Base-by-base conservation (phyloP, 164 flowering plant species). In the Nymphaea colorata region DNA sequence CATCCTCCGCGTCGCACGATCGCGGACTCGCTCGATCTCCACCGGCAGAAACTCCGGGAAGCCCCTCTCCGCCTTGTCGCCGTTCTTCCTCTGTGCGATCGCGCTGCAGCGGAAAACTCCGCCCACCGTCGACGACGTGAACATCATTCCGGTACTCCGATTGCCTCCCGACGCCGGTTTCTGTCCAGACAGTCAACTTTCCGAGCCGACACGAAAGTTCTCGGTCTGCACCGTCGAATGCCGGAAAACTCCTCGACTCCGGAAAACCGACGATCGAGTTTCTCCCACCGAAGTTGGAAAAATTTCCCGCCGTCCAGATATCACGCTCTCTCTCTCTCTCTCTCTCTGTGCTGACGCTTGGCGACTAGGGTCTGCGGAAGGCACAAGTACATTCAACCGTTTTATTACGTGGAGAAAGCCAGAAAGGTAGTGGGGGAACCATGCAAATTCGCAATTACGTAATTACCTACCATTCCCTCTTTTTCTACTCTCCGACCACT, bases 21-120 rank as follows among this genome's bases (percentile, higher is more conserved):
- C 98, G 70, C 79, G 84, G 76, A 93, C 83, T 17, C 73, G 73
- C 44, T 82, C 85, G 1, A 90, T 84, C 64, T 93, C 74, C 67
- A 80, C 82, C 7, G 98, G 98, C 18, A 90, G 83, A 72, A 92
- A 92, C 11, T 87, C 45, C n/a, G 96, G 98, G 45, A 92, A 92
- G 43, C 67, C 78, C 63, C 53, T 59, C 6, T 66, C 77, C 65
- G 11, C 17, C 10, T 65, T 47, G 12, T 4, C 55, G 2, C 55
- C 55, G 55, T 47, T 12, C 11, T 12, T 12, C 11, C 55, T 12
- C 12, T 12, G 11, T 2, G 55, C 55, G 2, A 12, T 2, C 7
- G 11, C 55, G 55, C 55, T 47, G 55, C 55, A 47, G 2, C 7
- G 55, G 55, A 47, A 2, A 12, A 47, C 55, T 7, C 6, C 11